Conservation (phyloP, 768 basidiomycete genomes). For the Lentinula lateritia region DNA sequence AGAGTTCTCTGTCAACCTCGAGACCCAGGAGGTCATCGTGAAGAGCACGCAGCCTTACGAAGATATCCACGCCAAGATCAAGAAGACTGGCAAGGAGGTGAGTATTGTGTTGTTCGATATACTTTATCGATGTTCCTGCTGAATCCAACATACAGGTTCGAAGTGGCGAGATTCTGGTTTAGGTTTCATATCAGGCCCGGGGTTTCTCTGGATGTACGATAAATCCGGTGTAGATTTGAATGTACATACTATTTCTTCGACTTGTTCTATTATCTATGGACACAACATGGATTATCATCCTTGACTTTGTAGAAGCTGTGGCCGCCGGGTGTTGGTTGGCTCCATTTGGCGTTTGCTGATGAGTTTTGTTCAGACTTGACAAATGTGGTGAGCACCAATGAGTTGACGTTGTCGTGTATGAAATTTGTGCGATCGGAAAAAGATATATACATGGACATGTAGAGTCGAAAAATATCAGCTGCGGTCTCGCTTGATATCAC, state of each 20-base stretch:
- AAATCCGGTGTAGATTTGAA: background rate
- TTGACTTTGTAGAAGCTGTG: background rate
- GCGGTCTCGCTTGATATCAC: background rate
- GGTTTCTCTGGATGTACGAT: background rate
- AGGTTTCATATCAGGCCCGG: conserved; percentile 4
- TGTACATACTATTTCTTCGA: background rate
- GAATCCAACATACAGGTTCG: conserved; percentile 21
- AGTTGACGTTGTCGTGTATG: background rate
- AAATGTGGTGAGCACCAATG: too few species aligned
- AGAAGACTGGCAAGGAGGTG: conserved; percentile 92
- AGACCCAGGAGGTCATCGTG: conserved; percentile 70
- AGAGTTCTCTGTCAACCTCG: conserved; percentile 57
- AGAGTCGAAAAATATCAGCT: background rate
- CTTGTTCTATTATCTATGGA: background rate
- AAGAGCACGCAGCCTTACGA: conserved; percentile 64
- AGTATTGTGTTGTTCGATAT: conserved; percentile 6
- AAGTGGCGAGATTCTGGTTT: conserved; percentile 10
- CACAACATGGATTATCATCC: background rate
- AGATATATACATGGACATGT: too few species aligned
- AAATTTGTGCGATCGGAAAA: background rate
- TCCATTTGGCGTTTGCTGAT: too few species aligned
- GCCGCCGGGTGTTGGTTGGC: too few species aligned
- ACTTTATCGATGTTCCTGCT: background rate
- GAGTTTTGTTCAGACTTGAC: too few species aligned
- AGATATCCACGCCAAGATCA: conserved; percentile 62